Conservation (phyloP, 441 rosid genomes). For the Brassica hybrid region DNA sequence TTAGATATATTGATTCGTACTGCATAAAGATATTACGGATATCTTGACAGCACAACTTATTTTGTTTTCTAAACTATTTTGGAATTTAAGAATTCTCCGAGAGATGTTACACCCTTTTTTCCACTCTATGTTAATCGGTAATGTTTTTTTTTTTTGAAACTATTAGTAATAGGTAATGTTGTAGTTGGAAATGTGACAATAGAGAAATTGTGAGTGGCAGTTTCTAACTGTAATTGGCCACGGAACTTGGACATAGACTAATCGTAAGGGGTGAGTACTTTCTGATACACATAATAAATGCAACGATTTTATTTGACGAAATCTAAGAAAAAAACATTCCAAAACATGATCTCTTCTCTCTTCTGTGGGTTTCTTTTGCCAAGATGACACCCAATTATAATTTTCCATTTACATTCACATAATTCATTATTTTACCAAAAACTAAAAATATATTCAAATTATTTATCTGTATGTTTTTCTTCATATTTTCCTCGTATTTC, state of each 20-base stretch:
- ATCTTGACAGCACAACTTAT: neutral
- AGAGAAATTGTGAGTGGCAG: neutral
- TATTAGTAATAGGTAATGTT: no score
- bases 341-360: neutral
- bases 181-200: neutral
- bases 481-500: neutral
- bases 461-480: neutral
- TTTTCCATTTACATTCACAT: neutral
- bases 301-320: neutral
- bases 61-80: neutral
- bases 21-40: neutral
- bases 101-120: neutral
- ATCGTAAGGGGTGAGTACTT: neutral
- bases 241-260: neutral
- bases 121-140: neutral
- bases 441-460: neutral
- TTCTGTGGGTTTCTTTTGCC: neutral
- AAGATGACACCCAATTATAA: neutral
- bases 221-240: neutral
- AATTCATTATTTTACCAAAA: neutral
- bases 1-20: neutral
- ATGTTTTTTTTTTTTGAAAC: no score
- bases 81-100: constrained; percentile 7
- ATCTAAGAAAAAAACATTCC: constrained; percentile 13
- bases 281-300: constrained; percentile 22